Percentiles rank a stretch among this genome's conserved stretches.
Conservation (phyloP, 352 stramenopile genomes). For the Globisporangium splendens region DNA sequence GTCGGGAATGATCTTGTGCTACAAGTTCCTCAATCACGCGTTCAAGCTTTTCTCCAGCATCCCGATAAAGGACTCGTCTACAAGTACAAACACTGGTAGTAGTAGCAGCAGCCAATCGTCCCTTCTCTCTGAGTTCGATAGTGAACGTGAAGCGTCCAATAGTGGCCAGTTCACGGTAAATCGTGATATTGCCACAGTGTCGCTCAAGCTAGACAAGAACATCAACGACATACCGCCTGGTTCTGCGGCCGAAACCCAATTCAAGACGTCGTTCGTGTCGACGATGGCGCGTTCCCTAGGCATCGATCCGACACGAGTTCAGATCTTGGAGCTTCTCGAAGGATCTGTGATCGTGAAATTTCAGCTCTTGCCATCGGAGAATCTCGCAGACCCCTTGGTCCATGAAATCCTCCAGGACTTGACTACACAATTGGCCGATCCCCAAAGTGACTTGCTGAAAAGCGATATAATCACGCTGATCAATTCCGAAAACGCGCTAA, state of each 20-base stretch:
- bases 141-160: constrained; percentile 24
- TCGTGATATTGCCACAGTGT: constrained; percentile 43
- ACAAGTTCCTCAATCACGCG: constrained; percentile 45
- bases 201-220: constrained; percentile 57
- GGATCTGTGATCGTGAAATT: constrained; percentile 73
- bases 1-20: constrained; percentile 45
- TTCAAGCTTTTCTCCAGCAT: constrained; percentile 55
- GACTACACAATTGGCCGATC: constrained; percentile 33
- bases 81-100: not conserved
- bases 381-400: constrained; percentile 43
- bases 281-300: constrained; percentile 33
- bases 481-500: constrained; percentile 31
- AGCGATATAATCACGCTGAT: constrained; percentile 27
- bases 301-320: constrained; percentile 46
- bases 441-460: constrained; percentile 31
- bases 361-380: constrained; percentile 43
- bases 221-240: constrained; percentile 48
- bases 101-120: constrained; percentile 11
- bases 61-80: constrained; percentile 31
- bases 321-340: constrained; percentile 41
- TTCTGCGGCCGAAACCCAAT: constrained; percentile 40
- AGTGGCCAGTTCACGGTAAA: constrained; percentile 37
- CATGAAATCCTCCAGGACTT: constrained; percentile 41
- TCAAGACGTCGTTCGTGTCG: constrained; percentile 41
- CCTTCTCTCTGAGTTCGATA: constrained; percentile 18